Percentiles rank a stretch among this genome's conserved stretches.
These are phyloP conservation scores for Rhizoclosmatium globosum DNA, from an alignment of 192 early-diverging fungal species.

Conservation along the genomic window DNA sequence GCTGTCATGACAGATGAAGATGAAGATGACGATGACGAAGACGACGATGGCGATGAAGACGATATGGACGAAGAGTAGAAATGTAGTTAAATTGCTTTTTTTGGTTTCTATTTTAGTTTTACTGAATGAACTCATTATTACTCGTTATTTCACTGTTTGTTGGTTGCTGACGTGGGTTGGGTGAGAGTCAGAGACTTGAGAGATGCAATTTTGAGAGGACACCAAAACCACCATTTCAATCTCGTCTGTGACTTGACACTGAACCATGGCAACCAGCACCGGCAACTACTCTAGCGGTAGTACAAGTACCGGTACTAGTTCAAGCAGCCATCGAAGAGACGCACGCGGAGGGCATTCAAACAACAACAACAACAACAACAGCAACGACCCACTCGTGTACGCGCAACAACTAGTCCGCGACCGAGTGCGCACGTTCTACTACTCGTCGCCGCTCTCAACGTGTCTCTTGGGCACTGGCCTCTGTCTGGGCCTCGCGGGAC, in stretches of 20 bases:
- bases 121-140: background rate
- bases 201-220: background rate
- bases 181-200: too few relatives aligned
- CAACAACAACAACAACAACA: background rate
- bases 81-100: slow-evolving; percentile 13
- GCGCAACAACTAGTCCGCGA: slow-evolving; percentile 27
- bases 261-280: background rate
- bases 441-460: slow-evolving; percentile 12
- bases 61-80: slow-evolving; percentile 14
- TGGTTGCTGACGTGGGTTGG: too few relatives aligned
- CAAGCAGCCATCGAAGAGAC: background rate
- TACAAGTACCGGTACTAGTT: background rate
- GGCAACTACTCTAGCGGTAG: background rate
- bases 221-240: background rate
- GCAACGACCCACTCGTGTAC: background rate
- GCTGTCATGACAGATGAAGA: background rate
- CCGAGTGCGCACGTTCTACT: slow-evolving; percentile 6
- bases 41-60: slow-evolving; percentile 17
- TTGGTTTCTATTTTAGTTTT: background rate
- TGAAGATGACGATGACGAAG: slow-evolving; percentile 5
- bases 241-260: background rate
- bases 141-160: background rate
- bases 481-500: background rate
- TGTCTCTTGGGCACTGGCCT: background rate
- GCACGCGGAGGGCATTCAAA: background rate